Conservation (phyloP, 768 basidiomycete genomes). For the Phanerochaete sordida region DNA sequence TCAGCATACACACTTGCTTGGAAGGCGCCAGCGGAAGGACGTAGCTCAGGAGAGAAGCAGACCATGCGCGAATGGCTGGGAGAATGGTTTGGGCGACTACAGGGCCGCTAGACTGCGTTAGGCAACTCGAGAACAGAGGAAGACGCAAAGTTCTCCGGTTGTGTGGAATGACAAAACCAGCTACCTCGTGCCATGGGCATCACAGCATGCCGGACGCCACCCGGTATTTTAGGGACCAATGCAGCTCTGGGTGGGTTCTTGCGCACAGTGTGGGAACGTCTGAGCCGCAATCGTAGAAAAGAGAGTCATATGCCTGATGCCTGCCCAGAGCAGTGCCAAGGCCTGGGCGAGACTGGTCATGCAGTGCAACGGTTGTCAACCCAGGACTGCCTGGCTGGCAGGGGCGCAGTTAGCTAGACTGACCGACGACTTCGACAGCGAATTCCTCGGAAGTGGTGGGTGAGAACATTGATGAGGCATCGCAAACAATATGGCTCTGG, state of each 20-base stretch:
- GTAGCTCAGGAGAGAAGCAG: background rate
- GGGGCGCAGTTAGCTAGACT: background rate
- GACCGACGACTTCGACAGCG: background rate
- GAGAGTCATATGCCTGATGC: background rate
- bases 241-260: background rate
- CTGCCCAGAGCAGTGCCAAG: background rate
- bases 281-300: background rate
- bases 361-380: conserved; percentile 3
- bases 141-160: background rate
- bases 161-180: conserved; percentile 1
- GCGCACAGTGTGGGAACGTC: background rate
- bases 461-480: background rate
- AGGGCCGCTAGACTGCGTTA: background rate
- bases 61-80: background rate
- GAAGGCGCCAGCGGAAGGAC: background rate
- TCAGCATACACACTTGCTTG: background rate
- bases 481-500: background rate
- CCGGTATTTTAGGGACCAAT: conserved; percentile 1
- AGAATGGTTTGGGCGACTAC: background rate
- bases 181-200: conserved; percentile 6
- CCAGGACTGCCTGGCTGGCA: background rate
- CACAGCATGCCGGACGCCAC: conserved; percentile 8
- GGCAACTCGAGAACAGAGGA: background rate
- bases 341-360: background rate
- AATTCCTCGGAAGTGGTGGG: background rate